Percentiles rank a stretch among this genome's conserved stretches.
These are phyloP conservation scores for Amanita pallidorosea DNA, from an alignment of 768 basidiomycete genomes.

Conservation along the genomic window DNA sequence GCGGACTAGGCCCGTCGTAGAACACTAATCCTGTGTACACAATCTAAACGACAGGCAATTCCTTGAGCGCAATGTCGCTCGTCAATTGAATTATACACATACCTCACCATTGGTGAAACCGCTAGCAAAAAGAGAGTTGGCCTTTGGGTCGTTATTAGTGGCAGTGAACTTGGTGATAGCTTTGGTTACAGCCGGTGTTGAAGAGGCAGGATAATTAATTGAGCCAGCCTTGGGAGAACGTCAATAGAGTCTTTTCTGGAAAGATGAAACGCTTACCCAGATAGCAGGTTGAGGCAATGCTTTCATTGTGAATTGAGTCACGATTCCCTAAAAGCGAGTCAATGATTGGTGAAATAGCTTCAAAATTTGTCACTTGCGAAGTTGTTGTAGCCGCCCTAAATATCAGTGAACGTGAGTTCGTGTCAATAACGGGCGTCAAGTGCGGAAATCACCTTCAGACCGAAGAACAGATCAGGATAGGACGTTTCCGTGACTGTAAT, in stretches of 20 bases:
- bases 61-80: no score
- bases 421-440: no score
- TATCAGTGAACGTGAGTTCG: neutral
- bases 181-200: slow-evolving; percentile 15
- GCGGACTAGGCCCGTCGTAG: slow-evolving; percentile 39
- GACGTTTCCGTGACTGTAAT: slow-evolving; percentile 22
- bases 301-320: slow-evolving; percentile 46
- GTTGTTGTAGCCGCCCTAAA: slow-evolving; percentile 53
- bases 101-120: neutral
- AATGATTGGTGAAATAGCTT: neutral
- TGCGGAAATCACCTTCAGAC: slow-evolving; percentile 20
- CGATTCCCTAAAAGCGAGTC: slow-evolving; percentile 31
- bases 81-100: neutral
- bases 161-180: slow-evolving; percentile 32
- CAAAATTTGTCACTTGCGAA: slow-evolving; percentile 20
- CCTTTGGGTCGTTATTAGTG: slow-evolving; percentile 39
- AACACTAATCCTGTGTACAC: slow-evolving; percentile 25
- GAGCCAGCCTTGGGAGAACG: slow-evolving; percentile 32
- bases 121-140: slow-evolving; percentile 10
- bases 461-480: slow-evolving; percentile 30
- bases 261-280: slow-evolving; percentile 34
- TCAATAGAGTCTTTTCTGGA: neutral
- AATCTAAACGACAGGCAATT: slow-evolving; percentile 6
- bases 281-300: slow-evolving; percentile 44
- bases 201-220: slow-evolving; percentile 19